phyloP scores from a whole-genome alignment of 768 basidiomycete species.

The Neoboletus brunneissimus region DNA sequence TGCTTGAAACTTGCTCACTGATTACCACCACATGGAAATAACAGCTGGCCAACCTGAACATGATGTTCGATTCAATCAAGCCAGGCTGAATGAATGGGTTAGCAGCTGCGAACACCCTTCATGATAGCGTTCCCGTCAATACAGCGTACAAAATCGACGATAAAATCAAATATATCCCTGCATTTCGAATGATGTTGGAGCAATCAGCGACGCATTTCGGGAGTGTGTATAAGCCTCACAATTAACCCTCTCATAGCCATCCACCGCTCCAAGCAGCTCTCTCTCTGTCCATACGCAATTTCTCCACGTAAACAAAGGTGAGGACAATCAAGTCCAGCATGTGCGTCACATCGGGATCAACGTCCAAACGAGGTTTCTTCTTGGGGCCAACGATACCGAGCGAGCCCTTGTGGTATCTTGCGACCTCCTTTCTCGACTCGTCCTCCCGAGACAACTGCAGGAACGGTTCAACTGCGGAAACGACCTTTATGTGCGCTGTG shows the following conservation, averaged over 20 bases:
- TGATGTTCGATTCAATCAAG: too few relatives aligned
- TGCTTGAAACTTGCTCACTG: too few relatives aligned
- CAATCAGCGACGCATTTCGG: neutral
- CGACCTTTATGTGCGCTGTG: neutral
- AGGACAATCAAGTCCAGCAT: neutral
- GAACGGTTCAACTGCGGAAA: neutral
- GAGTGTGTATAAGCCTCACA: neutral
- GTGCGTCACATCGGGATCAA: neutral
- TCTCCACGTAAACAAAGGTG: neutral
- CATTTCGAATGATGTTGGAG: neutral
- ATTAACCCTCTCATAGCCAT: neutral
- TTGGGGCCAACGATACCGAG: constrained; percentile 18
- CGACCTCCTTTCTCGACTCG: constrained; percentile 6
- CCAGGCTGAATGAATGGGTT: too few relatives aligned
- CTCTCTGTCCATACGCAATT: neutral
- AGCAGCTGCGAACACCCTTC: too few relatives aligned
- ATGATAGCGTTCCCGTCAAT: too few relatives aligned
- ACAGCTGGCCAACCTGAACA: too few relatives aligned
- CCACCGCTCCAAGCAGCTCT: neutral
- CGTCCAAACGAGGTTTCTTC: neutral
- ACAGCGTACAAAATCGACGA: too few relatives aligned
- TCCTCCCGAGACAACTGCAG: constrained; percentile 20
- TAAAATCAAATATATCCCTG: too few relatives aligned
- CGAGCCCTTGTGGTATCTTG: constrained; percentile 15
- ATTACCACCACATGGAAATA: too few relatives aligned